Percentiles rank a stretch among this genome's conserved stretches.
phyloP scores from a whole-genome alignment of 768 basidiomycete genomes.

The Lentinula lateritia region DNA sequence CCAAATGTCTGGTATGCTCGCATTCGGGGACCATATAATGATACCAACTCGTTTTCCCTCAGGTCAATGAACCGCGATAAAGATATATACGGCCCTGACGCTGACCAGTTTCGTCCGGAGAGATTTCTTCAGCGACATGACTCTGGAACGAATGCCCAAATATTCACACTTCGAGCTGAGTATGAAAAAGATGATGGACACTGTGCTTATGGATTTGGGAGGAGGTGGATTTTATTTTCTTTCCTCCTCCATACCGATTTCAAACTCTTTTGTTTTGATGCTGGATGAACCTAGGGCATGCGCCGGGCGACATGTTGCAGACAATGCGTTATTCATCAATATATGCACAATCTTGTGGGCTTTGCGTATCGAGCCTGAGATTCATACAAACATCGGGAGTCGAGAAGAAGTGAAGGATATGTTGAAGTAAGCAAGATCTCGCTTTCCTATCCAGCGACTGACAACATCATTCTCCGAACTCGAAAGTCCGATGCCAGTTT shows the following conservation, averaged over 20 bases:
- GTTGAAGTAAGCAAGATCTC: background rate
- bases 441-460: background rate
- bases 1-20: background rate
- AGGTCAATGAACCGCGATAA: constrained; percentile 2
- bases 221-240: background rate
- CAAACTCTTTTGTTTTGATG: too few relatives aligned
- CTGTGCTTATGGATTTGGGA: constrained; percentile 1
- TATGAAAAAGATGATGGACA: background rate
- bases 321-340: constrained; percentile 3
- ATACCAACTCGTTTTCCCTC: too few relatives aligned
- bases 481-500: background rate
- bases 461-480: too few relatives aligned
- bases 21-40: background rate
- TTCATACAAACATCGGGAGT: background rate
- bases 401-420: background rate
- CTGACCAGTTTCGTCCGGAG: background rate
- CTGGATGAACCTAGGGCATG: background rate
- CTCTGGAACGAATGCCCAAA: background rate
- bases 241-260: too few relatives aligned
- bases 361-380: background rate
- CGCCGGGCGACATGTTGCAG: constrained; percentile 1
- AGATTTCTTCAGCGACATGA: background rate
- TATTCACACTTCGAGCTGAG: background rate
- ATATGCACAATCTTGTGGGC: constrained; percentile 1
- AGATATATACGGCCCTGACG: constrained; percentile 1